Base-by-base conservation (phyloP, 148 eudicot genomes). In the Spergularia marina region DNA sequence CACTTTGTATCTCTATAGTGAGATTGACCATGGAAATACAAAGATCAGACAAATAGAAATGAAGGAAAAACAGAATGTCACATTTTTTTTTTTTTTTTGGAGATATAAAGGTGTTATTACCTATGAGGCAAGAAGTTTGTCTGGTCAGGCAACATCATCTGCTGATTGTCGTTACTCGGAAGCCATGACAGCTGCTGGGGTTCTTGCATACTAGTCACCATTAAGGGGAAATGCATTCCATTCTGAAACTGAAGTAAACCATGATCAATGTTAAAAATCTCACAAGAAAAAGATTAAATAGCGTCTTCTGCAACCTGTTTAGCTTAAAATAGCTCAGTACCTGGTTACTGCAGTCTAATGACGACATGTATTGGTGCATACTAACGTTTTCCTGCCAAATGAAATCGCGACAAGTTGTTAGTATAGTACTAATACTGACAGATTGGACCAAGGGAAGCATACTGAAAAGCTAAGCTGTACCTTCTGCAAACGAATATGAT, bases 321-420 rank as follows among this genome's bases (percentile, higher is more conserved):
- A 41, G 60, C 20, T 49, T 12, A n/a, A 47, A 72, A 67, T 49
- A 55, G 59, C 51, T 69, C 56, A 59, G 65, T 83, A 91, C 98
- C 91, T 89, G 90, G 85, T 36, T 84, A 66, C 80, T 84, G 86
- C 94, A 88, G 74, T 90, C 97, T 70, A 86, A 83, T 15, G 90
- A 85, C 86, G 90, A 83, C 87, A 89, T 76, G 74, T 83, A 77
- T 55, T 85, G 86, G 40, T 89, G 90, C 66, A 84, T 88, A 53
- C 73, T 77, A 68, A 84, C 77, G 71, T 76, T 88, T 58, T 88
- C 97, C 97, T 89, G 88, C 72, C 63, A 83, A 60, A 73, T 18
- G 41, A 56, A 76, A 53, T 52, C 21, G 53, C 68, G 66, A 36
- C 7, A 57, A 65, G 34, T 17, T 18, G 55, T 49, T 47, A 75